Percentiles rank a stretch among this genome's conserved stretches.
These are phyloP conservation scores for Triticum timopheevii DNA, from an alignment of 176 grass and related monocot species.

Conservation along the genomic window DNA sequence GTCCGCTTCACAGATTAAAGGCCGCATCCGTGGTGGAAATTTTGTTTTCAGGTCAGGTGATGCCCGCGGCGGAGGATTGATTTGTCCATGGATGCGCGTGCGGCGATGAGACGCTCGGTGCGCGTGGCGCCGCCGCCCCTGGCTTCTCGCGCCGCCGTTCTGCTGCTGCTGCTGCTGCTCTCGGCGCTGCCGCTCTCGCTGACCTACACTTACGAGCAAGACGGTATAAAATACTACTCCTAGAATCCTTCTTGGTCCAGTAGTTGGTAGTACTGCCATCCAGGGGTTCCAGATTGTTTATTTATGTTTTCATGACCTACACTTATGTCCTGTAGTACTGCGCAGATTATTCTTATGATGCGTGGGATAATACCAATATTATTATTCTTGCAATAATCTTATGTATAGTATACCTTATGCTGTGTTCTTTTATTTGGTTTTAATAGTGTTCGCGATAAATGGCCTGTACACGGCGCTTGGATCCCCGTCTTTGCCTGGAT, in stretches of 20 bases:
- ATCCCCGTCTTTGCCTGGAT: slow-evolving; percentile 73
- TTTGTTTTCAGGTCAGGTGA: slow-evolving; percentile 13
- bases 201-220: slow-evolving; percentile 57
- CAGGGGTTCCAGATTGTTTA: neutral
- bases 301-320: neutral
- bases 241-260: neutral
- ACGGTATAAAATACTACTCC: slow-evolving; percentile 28
- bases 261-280: neutral
- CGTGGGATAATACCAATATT: neutral
- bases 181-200: slow-evolving; percentile 36
- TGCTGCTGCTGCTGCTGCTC: slow-evolving; percentile 33
- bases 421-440: neutral
- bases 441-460: slow-evolving; percentile 88
- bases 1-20: neutral
- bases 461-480: slow-evolving; percentile 68
- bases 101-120: slow-evolving; percentile 11
- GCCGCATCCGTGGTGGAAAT: neutral
- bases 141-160: slow-evolving; percentile 24
- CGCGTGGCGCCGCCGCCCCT: neutral
- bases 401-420: neutral
- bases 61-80: slow-evolving; percentile 12
- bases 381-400: neutral
- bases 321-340: neutral
- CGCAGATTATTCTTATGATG: neutral
- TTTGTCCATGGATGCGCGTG: slow-evolving; percentile 5